phyloP scores from a whole-genome alignment of 805 yeast species.

The Torulaspora delbrueckii region DNA sequence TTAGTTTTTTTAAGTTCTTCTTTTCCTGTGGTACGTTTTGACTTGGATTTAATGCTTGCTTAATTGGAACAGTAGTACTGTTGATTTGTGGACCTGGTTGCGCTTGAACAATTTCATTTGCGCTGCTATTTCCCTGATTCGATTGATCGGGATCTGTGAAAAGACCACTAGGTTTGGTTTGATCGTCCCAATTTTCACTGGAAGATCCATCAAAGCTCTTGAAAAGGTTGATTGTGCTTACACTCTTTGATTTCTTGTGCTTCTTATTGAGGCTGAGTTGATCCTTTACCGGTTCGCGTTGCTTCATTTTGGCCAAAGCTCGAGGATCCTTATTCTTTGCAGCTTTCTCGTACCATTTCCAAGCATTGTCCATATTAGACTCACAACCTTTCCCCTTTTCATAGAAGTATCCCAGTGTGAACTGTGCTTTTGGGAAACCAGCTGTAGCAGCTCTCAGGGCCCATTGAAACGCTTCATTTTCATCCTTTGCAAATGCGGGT shows the following conservation, averaged over 20 bases:
- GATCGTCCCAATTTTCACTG: not conserved
- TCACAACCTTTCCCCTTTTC: constrained; percentile 87
- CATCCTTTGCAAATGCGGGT: constrained; percentile 72
- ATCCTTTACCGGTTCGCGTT: constrained; percentile 1
- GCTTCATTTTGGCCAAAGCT: constrained; percentile 40
- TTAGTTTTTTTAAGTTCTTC: not conserved
- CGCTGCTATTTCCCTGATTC: not conserved
- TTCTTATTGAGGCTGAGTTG: not conserved
- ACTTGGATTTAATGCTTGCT: not conserved
- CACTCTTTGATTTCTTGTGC: constrained; percentile 21
- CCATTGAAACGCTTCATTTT: constrained; percentile 90
- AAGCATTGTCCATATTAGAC: constrained; percentile 50
- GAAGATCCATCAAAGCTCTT: constrained; percentile 8
- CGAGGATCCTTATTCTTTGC: constrained; percentile 55
- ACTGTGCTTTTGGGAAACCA: constrained; percentile 77
- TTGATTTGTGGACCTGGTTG: not conserved
- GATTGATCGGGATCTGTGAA: not conserved
- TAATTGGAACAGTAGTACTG: not conserved
- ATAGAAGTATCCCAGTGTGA: constrained; percentile 74
- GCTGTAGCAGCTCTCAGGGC: constrained; percentile 78
- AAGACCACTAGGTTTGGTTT: constrained; percentile 8
- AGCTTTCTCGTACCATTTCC: constrained; percentile 71
- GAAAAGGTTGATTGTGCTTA: constrained; percentile 25
- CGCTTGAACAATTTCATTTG: not conserved
- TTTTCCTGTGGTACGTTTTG: not conserved